A percentile compares a stretch with the other conserved stretches of the same genome.
Evolutionary conservation across 768 basidiomycete genomes (phyloP).

Genomic region (Agrocybe chaxingu): DNA sequence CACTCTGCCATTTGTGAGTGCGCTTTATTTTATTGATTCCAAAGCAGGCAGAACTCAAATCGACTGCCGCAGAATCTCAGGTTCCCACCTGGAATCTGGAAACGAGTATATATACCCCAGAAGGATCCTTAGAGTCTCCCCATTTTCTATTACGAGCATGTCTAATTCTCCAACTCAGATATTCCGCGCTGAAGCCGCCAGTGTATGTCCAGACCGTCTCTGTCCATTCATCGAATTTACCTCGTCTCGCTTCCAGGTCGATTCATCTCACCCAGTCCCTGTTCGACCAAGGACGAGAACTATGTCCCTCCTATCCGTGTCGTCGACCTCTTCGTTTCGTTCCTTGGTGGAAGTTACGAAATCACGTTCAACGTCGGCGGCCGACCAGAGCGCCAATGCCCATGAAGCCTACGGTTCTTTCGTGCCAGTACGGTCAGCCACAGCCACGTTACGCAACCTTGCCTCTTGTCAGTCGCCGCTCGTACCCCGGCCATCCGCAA

Average conservation of each 20-base stretch:
- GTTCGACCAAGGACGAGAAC: slow-evolving; percentile 19
- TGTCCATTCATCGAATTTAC: background rate
- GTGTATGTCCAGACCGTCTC: no score
- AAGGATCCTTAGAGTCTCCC: no score
- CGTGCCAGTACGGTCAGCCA: slow-evolving; percentile 25
- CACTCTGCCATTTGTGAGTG: no score
- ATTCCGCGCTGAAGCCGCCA: no score
- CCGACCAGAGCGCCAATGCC: slow-evolving; percentile 17
- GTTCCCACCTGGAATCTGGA: no score
- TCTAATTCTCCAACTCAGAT: no score
- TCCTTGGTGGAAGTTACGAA: slow-evolving; percentile 22
- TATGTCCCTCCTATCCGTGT: slow-evolving; percentile 25
- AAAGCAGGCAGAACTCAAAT: no score
- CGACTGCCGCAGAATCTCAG: no score
- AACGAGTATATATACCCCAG: no score
- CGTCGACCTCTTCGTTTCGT: slow-evolving; percentile 17
- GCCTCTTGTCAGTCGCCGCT: slow-evolving; percentile 13
- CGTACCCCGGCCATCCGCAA: slow-evolving; percentile 4
- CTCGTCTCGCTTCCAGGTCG: background rate
- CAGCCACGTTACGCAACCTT: slow-evolving; percentile 17
- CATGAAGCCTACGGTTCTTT: slow-evolving; percentile 25
- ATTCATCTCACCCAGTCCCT: background rate
- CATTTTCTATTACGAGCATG: no score
- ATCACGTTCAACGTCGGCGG: slow-evolving; percentile 16
- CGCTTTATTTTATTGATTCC: no score